Conservation (phyloP, 805 yeast genomes). For the Sugiyamaella lignohabitans region DNA sequence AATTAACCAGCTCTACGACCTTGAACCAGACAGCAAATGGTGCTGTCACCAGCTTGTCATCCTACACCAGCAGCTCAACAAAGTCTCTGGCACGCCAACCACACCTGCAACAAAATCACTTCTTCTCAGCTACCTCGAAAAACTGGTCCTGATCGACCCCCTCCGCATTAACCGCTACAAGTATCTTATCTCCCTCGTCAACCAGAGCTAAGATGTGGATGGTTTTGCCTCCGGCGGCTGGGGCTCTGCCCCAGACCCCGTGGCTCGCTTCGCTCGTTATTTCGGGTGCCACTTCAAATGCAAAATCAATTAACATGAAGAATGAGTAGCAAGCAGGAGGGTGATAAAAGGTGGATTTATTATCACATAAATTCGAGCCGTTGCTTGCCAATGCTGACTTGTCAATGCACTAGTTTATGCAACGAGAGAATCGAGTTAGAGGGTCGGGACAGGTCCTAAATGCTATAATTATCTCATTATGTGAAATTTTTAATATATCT, state of each 20-base stretch:
- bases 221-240: neutral
- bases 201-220: neutral
- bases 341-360: no score
- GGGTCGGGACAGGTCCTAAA: no score
- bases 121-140: neutral
- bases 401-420: no score
- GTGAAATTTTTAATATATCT: no score
- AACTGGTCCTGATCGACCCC: neutral
- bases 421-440: no score
- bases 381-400: no score
- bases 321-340: no score
- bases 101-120: neutral
- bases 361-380: no score
- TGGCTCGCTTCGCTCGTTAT: no score
- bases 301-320: no score
- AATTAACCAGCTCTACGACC: conserved; percentile 57
- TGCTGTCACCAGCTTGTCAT: conserved; percentile 59
- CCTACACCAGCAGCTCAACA: conserved; percentile 31
- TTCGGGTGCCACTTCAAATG: no score
- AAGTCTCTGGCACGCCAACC: neutral
- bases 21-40: conserved; percentile 70
- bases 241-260: neutral
- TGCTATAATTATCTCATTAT: no score
- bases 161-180: neutral
- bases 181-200: neutral